Conservation (phyloP, 306 rosid genomes). For the Pterocarpus santalinus region DNA sequence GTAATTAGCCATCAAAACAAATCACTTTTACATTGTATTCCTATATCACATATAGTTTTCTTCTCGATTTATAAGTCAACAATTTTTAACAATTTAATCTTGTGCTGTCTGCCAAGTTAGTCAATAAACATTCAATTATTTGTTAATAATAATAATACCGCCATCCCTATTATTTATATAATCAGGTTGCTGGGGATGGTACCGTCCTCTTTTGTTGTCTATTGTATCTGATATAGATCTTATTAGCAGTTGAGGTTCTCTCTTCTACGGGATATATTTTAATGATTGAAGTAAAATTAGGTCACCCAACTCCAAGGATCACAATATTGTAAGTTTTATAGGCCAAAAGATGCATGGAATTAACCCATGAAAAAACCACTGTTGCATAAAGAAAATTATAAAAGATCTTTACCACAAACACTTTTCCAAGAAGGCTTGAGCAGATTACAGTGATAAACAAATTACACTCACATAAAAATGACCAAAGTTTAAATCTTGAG, state of each 20-base stretch:
- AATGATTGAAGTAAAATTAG: slow-evolving; percentile 44
- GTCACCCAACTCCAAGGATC: slow-evolving; percentile 47
- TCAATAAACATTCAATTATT: slow-evolving; percentile 8
- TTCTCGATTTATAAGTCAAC: background rate
- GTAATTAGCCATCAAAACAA: background rate
- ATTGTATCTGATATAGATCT: background rate
- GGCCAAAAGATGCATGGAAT: background rate
- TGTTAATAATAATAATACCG: background rate
- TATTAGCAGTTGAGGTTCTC: slow-evolving; percentile 35
- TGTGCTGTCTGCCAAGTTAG: background rate
- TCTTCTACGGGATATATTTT: slow-evolving; percentile 18
- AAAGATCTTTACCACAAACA: background rate
- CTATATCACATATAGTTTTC: too few species aligned
- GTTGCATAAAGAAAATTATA: background rate
- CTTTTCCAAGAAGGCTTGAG: too few species aligned
- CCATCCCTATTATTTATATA: background rate
- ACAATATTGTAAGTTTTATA: background rate
- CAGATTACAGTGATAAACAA: too few species aligned
- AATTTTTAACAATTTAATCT: background rate
- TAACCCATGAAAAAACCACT: background rate
- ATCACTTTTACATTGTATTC: background rate
- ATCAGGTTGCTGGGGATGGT: slow-evolving; percentile 28
- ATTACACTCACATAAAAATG: too few species aligned
- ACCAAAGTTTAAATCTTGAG: too few species aligned
- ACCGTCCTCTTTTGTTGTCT: slow-evolving; percentile 17